Conservation (phyloP, 106 monocot species). For the Dioscorea alata region DNA sequence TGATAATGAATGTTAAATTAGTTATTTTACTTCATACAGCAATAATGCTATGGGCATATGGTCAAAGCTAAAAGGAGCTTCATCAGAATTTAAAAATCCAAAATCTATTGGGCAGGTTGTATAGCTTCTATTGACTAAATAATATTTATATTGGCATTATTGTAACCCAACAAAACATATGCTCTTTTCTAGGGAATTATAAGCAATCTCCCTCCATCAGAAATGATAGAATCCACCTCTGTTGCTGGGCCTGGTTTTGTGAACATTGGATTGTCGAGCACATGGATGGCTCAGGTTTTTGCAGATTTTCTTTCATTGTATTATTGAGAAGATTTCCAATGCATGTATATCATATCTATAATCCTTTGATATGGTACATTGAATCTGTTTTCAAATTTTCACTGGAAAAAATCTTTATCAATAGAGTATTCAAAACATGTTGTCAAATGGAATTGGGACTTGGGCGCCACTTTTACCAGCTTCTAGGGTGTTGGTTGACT, state of each 20-base stretch:
- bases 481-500: conserved; percentile 73
- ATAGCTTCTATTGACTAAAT: conserved; percentile 1
- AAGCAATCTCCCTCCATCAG: conserved; percentile 67
- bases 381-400: not conserved
- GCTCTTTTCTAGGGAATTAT: conserved; percentile 60
- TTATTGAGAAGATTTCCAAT: not conserved
- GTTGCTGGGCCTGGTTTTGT: conserved; percentile 80
- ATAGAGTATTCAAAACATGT: conserved; percentile 79
- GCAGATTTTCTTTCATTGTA: no score
- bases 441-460: conserved; percentile 61
- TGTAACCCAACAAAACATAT: conserved; percentile 1
- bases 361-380: not conserved
- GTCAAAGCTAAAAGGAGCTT: conserved; percentile 70
- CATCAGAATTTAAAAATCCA: conserved; percentile 66
- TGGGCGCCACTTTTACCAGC: conserved; percentile 86
- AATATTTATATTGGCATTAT: not conserved
- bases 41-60: conserved; percentile 96
- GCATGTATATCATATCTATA: not conserved
- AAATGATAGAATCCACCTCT: conserved; percentile 68
- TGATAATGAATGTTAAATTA: not conserved
- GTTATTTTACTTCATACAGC: conserved; percentile 30
- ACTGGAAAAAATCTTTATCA: conserved; percentile 1
- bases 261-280: conserved; percentile 67
- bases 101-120: conserved; percentile 86
- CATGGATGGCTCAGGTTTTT: conserved; percentile 78